Base-by-base conservation (phyloP, 2,329 filamentous ascomycete species). In the Fusarium nisikadoi region DNA sequence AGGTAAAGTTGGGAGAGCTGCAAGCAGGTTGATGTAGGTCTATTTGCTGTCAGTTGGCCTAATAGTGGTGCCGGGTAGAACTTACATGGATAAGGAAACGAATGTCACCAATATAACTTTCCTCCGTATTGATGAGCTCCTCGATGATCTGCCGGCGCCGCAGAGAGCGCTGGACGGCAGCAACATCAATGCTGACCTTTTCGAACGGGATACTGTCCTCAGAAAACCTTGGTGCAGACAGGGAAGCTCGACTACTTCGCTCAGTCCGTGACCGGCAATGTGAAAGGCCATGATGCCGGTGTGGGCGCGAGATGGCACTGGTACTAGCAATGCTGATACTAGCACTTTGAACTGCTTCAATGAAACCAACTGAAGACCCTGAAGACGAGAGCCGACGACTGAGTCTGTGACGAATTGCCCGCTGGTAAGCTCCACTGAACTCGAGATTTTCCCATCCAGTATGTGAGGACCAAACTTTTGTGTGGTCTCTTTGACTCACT, bases 71-170 rank as follows among this genome's bases (percentile, higher is more conserved):
- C 6, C 19, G 38, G 17, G 33, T 10, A 27, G 12, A 43, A 77
- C 90, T 79, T 83, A 95, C 95, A 82, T 97, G 94, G 79, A 93
- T 92, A 65, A 98, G 85, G 72, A 96, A 94, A 75, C 94, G 94
- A 64, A 98, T 82, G 76, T 97, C 95, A 20, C 91, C 90, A 75
- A 98, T 91, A 79, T 98, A 98, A 76, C 92, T 90, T 79, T 96
- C 93, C 80, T 98, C 96, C 0, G 95, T 97, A 62, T 84, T 88
- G 68, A 98, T 90, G 55, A 98, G 84, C 82, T 98, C 96, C 78
- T 96, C 93, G 39, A 98, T 82, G 42, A 97, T 90, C 69, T 91
- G 90, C 19, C 94, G 90, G 68, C 96, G 89, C 76, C 94, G 92
- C 25, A 93, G 81, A 4, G 94, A 89, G 58, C 95, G 89, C 72